Evolutionary conservation across 176 grass and related monocot species (phyloP).

Genomic region (Elaeis guineensis): DNA sequence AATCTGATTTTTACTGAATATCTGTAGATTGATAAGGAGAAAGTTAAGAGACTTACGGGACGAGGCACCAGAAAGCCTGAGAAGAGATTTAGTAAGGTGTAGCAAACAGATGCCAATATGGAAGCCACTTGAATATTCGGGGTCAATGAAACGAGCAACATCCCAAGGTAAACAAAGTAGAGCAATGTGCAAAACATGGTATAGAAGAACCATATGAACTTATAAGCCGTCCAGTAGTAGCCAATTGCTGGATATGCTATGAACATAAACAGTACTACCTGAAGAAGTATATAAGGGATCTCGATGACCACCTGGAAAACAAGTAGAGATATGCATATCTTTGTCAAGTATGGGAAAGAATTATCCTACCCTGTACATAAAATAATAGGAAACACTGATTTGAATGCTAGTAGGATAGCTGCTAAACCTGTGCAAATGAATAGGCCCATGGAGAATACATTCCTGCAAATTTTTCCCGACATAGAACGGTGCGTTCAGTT

Average conservation of each 20-base stretch:
- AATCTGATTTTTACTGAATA: no score
- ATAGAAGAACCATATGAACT: conserved; percentile 66
- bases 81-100: conserved; percentile 45
- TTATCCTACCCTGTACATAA: neutral
- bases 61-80: conserved; percentile 52
- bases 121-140: conserved; percentile 47
- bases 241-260: conserved; percentile 71
- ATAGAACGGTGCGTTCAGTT: conserved; percentile 49
- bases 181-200: conserved; percentile 53
- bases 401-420: neutral
- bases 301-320: conserved; percentile 44
- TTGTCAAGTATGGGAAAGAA: conserved; percentile 2
- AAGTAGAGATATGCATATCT: conserved; percentile 8
- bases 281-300: conserved; percentile 50
- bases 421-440: conserved; percentile 51
- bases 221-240: conserved; percentile 40
- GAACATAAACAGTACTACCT: conserved; percentile 33
- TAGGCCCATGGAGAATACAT: conserved; percentile 91
- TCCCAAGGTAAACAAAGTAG: conserved; percentile 62
- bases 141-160: conserved; percentile 56
- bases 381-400: neutral
- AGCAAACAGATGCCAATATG: conserved; percentile 55
- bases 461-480: conserved; percentile 72
- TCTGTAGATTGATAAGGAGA: neutral
- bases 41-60: conserved; percentile 41